Conservation (phyloP, 345 rosid species). For the Citrus cavaleriei region DNA sequence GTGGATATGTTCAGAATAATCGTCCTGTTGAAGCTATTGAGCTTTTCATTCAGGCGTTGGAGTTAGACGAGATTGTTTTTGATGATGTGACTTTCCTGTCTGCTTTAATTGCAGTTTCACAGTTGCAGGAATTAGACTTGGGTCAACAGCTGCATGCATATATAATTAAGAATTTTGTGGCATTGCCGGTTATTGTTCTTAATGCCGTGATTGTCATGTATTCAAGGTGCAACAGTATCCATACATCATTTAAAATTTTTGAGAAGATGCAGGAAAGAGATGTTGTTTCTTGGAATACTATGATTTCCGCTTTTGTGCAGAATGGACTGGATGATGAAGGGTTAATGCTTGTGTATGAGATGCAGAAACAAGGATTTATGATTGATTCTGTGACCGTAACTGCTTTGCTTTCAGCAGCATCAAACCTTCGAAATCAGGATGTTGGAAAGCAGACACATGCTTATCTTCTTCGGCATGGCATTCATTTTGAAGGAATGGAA, state of each 20-base stretch:
- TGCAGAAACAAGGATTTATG: conserved; percentile 72
- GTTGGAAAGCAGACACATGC: conserved; percentile 85
- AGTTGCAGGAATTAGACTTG: conserved; percentile 52
- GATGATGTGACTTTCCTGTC: conserved; percentile 69
- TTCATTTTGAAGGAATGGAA: conserved; percentile 70
- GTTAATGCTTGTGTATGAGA: conserved; percentile 70
- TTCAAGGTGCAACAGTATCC: conserved; percentile 69
- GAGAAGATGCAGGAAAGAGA: conserved; percentile 68
- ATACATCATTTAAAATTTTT: conserved; percentile 59
- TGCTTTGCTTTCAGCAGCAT: conserved; percentile 80
- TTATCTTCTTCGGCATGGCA: conserved; percentile 59
- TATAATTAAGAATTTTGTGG: conserved; percentile 49
- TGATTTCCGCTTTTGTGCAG: conserved; percentile 79
- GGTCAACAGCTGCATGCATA: conserved; percentile 66
- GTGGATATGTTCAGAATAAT: conserved; percentile 59
- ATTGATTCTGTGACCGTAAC: conserved; percentile 70
- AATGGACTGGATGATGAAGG: conserved; percentile 86
- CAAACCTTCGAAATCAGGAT: conserved; percentile 65
- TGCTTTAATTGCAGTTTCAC: conserved; percentile 65
- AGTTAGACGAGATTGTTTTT: conserved; percentile 39
- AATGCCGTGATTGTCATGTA: conserved; percentile 77
- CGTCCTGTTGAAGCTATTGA: conserved; percentile 43
- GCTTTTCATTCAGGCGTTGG: conserved; percentile 55
- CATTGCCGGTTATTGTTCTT: conserved; percentile 41
- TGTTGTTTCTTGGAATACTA: conserved; percentile 82